These are phyloP conservation scores for Fraxinus baroniana DNA, from an alignment of 305 asterid genomes.

Conservation along the genomic window DNA sequence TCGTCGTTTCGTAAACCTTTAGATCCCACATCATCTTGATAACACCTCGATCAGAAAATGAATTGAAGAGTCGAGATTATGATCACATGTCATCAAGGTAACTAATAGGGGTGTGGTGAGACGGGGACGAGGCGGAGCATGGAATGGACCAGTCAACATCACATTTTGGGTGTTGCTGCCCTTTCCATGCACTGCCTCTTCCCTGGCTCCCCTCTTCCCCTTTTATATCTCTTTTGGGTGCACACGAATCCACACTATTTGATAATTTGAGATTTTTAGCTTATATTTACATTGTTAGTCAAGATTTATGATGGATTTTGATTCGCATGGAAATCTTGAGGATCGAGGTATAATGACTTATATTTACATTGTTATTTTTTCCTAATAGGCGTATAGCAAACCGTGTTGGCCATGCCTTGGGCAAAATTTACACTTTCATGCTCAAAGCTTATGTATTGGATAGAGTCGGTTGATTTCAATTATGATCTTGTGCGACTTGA, in stretches of 20 bases:
- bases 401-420: too few species aligned
- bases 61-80: background rate
- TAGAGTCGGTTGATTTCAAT: too few species aligned
- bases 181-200: conserved; percentile 62
- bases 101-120: conserved; percentile 35
- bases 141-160: conserved; percentile 35
- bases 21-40: background rate
- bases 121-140: conserved; percentile 74
- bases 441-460: too few species aligned
- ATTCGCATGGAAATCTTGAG: background rate
- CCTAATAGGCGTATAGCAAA: too few species aligned
- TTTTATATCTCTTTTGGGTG: background rate
- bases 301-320: background rate
- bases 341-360: background rate
- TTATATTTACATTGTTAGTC: background rate
- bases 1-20: background rate
- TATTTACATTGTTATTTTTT: too few species aligned
- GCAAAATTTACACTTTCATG: too few species aligned
- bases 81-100: background rate
- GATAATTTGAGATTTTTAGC: background rate
- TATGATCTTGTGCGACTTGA: too few species aligned
- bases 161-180: conserved; percentile 26
- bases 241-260: background rate
- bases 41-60: background rate
- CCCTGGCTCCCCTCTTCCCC: conserved; percentile 38